Base-by-base conservation (phyloP, 2,329 filamentous ascomycete species). In the Aaosphaeria pasadenensis region DNA sequence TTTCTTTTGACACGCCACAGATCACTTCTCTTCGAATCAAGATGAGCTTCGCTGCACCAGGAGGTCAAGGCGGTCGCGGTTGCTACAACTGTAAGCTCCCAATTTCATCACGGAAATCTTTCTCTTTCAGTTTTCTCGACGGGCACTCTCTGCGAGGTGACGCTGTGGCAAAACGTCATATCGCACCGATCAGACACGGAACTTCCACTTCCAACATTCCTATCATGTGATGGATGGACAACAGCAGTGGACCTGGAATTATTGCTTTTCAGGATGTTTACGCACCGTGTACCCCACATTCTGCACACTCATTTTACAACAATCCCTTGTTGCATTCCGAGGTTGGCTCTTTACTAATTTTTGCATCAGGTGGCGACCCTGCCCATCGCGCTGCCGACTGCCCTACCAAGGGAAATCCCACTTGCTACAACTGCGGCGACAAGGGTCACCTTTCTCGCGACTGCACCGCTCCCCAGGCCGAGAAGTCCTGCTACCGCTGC, bases 401-500 rank as follows among this genome's bases (percentile, higher is more conserved):
- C 67, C 76, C 75, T 39, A 73, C 69, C 62, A 77, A 77, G 69
- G 75, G 74, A 40, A 73, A 66, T 58, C 71, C 68, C n/a, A 73
- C 69, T 46, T 77, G 74, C 73, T 77, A 71, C 60, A 71, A 71
- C 64, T 77, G 75, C 64, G 74, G 74, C 54, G 70, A 72, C 57
- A 72, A 76, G 63, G 75, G 74, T 49, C 74, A 77, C 58, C 58
- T 76, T 51, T 72, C 88, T 82, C 89, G 91, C 73, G 92, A 97
- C 71, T 97, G 92, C 81, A 85, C 87, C 55, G 85, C 89, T 71
- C 87, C 90, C 50, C 84, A 88, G 66, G 95, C 95, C 80, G 90
- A 96, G 75, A 91, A 83, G 70, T 77, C 80, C 44, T 84, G 82
- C 75, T 84, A 84, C 84, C 63, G 86, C 65, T 91, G 87, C 78